Evolutionary conservation across 2,329 filamentous ascomycete species (phyloP), one percentile per base, ranked within the genome.

Genomic region (Penicillium psychrosexuale): DNA sequence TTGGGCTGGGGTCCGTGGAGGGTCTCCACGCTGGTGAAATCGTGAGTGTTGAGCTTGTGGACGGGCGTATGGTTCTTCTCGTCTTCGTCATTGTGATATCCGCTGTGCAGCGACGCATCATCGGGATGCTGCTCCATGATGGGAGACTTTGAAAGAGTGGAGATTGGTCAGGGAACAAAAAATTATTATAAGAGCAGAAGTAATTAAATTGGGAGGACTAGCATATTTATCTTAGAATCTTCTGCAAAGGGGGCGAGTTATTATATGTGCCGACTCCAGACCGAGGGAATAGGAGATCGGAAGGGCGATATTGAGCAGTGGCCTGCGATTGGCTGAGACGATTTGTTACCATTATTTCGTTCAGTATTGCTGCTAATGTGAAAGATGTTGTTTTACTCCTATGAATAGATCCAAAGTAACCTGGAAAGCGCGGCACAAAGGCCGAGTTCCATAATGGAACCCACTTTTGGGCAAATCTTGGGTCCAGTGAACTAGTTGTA

Each of bases 1-100:
- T 59, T 58, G 33, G 54, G 52, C 7, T 61, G 42, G 3, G 63
- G 62, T 19, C 58, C 47, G 15, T 47, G 39, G 5, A 66, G 52
- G 2, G 61, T 60, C 28, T 61, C 57, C 22, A 48, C 47, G 31
- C 53, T 54, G 13, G 48, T 54, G 0, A 54, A 54, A 15, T 54
- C 47, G 15, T 54, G 52, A n/a, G 47, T 54, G 33, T 49, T 50
- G 27, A 54, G 47, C 47, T 50, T 54, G 30, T 44, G 46, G 6
- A 54, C 28, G 24, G 47, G 39, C 8, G 22, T 24, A 24, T 12
- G 8, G 17, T 44, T n/a, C 9, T 47, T 38, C 6, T 54, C 7
- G 5, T 45, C 22, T 15, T 50, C 38, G 27, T 48, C 39, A 11
- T 44, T 44, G 19, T 44, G 24, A 9, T 45, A 45, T 28, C 53